Evolutionary conservation across 2,329 filamentous ascomycete species (phyloP).

Genomic region (Nigrospora osmanthi): DNA sequence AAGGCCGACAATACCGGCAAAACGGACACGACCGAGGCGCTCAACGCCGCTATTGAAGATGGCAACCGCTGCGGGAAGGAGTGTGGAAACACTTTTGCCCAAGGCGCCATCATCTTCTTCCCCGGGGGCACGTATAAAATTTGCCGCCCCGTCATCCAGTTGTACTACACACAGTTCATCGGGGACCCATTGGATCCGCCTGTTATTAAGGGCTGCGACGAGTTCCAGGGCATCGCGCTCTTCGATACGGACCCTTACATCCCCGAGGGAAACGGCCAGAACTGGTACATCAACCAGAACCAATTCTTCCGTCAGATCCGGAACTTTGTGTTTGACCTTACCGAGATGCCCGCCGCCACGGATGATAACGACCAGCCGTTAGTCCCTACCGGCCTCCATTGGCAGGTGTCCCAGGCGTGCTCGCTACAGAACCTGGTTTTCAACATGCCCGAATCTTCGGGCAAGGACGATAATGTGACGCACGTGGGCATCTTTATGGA

Average conservation of each 20-base stretch:
- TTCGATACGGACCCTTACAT: slow-evolving; percentile 9
- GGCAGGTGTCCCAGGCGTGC: slow-evolving; percentile 51
- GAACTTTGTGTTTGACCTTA: slow-evolving; percentile 42
- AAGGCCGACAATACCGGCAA: no score
- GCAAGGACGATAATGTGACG: slow-evolving; percentile 37
- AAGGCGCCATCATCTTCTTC: slow-evolving; percentile 9
- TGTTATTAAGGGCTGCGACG: slow-evolving; percentile 47
- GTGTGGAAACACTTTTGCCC: slow-evolving; percentile 4
- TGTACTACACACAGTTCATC: slow-evolving; percentile 33
- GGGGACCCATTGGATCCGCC: slow-evolving; percentile 41
- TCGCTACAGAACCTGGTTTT: slow-evolving; percentile 55
- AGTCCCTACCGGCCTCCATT: slow-evolving; percentile 44
- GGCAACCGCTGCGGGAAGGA: slow-evolving; percentile 3
- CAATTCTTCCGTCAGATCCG: slow-evolving; percentile 47
- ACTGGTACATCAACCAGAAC: slow-evolving; percentile 44
- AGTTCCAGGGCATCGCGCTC: slow-evolving; percentile 34
- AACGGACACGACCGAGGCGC: no score
- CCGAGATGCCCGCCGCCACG: slow-evolving; percentile 51
- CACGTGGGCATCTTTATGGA: slow-evolving; percentile 55
- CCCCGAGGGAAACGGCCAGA: slow-evolving; percentile 19
- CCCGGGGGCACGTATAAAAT: slow-evolving; percentile 9
- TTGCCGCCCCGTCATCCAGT: slow-evolving; percentile 2
- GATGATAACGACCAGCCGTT: slow-evolving; percentile 33
- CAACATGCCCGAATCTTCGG: slow-evolving; percentile 27
- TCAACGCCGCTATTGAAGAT: no score